Evolutionary conservation across 768 basidiomycete genomes (phyloP).

Genomic region (Termitomyces sp.): DNA sequence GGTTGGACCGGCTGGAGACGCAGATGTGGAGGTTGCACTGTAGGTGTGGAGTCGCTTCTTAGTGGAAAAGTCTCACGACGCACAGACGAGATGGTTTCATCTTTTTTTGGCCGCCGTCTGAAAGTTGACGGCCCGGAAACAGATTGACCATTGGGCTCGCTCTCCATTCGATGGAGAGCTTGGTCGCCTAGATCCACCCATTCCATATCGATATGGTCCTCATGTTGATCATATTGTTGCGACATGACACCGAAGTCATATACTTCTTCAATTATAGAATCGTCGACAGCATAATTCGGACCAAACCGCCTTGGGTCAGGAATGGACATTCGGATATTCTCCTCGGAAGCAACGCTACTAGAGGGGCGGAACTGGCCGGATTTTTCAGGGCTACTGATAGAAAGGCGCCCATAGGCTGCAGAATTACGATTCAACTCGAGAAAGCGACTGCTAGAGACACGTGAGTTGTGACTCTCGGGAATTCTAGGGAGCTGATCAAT

Average conservation of each 20-base stretch:
- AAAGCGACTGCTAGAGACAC: constrained; percentile 63
- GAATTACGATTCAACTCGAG: constrained; percentile 67
- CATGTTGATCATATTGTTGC: constrained; percentile 17
- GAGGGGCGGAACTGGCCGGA: constrained; percentile 41
- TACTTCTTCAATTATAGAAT: constrained; percentile 25
- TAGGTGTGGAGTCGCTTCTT: constrained; percentile 31
- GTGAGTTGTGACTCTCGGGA: constrained; percentile 53
- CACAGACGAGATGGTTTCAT: constrained; percentile 27
- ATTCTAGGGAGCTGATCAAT: constrained; percentile 39
- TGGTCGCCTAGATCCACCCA: constrained; percentile 58
- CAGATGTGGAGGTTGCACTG: constrained; percentile 59
- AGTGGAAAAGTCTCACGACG: constrained; percentile 64
- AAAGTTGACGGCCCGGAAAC: constrained; percentile 31
- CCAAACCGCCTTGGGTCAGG: constrained; percentile 51
- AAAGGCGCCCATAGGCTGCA: constrained; percentile 48
- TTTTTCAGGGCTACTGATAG: constrained; percentile 54
- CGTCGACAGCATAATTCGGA: constrained; percentile 41
- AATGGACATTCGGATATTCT: constrained; percentile 34
- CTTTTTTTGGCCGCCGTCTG: constrained; percentile 29
- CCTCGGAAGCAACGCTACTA: constrained; percentile 18
- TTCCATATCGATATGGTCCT: constrained; percentile 32
- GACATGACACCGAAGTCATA: constrained; percentile 31
- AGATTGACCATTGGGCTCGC: constrained; percentile 28
- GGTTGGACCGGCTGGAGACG: constrained; percentile 64
- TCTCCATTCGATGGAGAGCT: constrained; percentile 32